A percentile compares a stretch with the other conserved stretches of the same genome.
These are phyloP conservation scores for Fusarium poae DNA, from an alignment of 2,329 filamentous ascomycete genomes.

Conservation along the genomic window DNA sequence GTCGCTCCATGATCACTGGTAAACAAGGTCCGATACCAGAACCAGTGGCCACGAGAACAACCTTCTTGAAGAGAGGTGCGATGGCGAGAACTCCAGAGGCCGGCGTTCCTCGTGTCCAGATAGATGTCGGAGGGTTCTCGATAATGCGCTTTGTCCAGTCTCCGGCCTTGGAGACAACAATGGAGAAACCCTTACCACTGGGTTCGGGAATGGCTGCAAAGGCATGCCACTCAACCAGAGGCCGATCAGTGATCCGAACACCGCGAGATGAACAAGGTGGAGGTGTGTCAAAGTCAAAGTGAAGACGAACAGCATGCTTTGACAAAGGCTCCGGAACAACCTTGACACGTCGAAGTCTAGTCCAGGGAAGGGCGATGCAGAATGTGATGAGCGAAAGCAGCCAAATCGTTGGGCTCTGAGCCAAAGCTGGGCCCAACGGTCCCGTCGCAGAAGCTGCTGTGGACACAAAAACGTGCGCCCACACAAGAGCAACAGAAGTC, in stretches of 20 bases:
- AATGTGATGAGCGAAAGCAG: conserved; percentile 22
- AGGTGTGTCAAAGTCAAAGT: conserved; percentile 71
- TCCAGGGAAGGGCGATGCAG: conserved; percentile 61
- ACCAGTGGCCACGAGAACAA: conserved; percentile 38
- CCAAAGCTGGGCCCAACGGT: conserved; percentile 17
- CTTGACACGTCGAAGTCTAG: conserved; percentile 71
- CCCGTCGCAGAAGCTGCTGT: conserved; percentile 54
- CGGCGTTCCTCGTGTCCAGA: conserved; percentile 74
- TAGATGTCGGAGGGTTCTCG: conserved; percentile 65
- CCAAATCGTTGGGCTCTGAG: conserved; percentile 26
- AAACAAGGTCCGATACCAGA: conserved; percentile 41
- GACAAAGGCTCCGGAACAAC: conserved; percentile 75
- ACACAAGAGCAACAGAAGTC: conserved; percentile 71
- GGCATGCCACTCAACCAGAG: conserved; percentile 75
- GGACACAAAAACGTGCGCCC: conserved; percentile 69
- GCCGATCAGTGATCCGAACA: conserved; percentile 69
- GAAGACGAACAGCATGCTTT: conserved; percentile 75
- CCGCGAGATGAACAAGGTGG: conserved; percentile 33
- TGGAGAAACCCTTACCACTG: conserved; percentile 65
- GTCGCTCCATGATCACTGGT: conserved; percentile 37
- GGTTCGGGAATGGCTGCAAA: conserved; percentile 77
- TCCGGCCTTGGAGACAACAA: conserved; percentile 75
- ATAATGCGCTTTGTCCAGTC: conserved; percentile 77
- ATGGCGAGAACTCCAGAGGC: conserved; percentile 60
- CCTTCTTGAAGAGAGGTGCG: conserved; percentile 38